Evolutionary conservation across 441 rosid species (phyloP), one percentile per base, ranked within the genome.

Genomic region (Arabidopsis lyrata): DNA sequence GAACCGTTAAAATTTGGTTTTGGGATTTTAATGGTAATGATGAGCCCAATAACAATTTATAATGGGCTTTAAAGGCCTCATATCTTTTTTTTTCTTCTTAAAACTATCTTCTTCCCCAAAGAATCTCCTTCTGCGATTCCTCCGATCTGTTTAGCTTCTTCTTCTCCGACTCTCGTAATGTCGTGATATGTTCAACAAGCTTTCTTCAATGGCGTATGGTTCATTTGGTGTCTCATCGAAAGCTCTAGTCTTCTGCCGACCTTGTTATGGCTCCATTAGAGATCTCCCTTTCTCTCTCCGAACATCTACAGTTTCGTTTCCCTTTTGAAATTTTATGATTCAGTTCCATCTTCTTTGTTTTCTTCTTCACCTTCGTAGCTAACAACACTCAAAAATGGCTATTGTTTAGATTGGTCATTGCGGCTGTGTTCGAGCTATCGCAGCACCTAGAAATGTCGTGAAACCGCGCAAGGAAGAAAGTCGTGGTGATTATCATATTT

Each of bases 401-500:
- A 18, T 24, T 55, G 18, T 7, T 57, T 64, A 74, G 86, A 62
- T 73, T 73, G 76, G 82, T 10, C 80, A 57, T 16, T 75, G 86
- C 13, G 74, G 77, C 7, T 78, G 81, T 27, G 73, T 66, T 52
- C 78, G 80, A 54, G 79, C 81, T 12, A 47, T 76, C 13, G 78
- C 80, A 18, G 78, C 77, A 24, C 83, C 77, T 2, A 61, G 59
- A 22, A 77, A 78, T 53, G 27, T 63, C 41, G 74, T 66, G 66
- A 68, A 68, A 54, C 79, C 77, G 0, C 75, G 66, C 66, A 74
- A 82, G 63, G 83, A 77, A 70, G 81, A 79, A 13, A 59, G 68
- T 31, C 71, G 68, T 56, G 81, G 78, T 72, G 41, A 18, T 12
- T 70, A 38, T 39, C 15, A 16, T 31, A 31, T 11, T 34, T 38